A percentile compares a stretch with the other conserved stretches of the same genome.
Conservation (phyloP, 1,284 basidiomycete species). For the Neonothopanus nambi region DNA sequence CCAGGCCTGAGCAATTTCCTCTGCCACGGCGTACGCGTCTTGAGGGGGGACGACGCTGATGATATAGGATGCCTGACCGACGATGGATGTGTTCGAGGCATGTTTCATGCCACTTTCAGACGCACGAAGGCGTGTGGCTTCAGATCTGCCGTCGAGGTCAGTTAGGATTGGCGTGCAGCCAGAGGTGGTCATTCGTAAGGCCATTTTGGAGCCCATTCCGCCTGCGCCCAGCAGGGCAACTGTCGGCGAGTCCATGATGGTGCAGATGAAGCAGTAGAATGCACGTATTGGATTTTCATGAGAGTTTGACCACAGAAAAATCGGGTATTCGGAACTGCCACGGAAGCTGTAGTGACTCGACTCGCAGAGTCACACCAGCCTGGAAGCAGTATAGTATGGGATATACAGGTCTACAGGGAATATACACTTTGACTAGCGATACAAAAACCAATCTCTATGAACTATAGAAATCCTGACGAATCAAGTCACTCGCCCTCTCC, state of each 20-base stretch:
- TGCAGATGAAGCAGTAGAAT: too few species aligned
- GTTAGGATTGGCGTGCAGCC: conserved; percentile 46
- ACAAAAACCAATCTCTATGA: too few species aligned
- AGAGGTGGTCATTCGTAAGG: conserved; percentile 36
- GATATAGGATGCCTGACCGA: conserved; percentile 37
- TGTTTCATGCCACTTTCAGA: conserved; percentile 45
- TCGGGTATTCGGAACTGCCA: too few species aligned
- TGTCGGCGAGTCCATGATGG: neutral
- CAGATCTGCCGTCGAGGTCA: conserved; percentile 45
- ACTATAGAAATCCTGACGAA: conserved; percentile 1
- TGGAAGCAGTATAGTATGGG: too few species aligned
- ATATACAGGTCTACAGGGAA: too few species aligned
- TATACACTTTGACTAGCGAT: too few species aligned
- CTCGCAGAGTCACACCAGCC: too few species aligned
- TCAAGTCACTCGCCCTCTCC: conserved; percentile 3
- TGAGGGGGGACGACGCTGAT: conserved; percentile 51
- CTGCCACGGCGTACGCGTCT: conserved; percentile 43
- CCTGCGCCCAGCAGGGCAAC: conserved; percentile 40
- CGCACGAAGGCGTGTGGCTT: conserved; percentile 40
- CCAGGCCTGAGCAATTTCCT: conserved; percentile 17
- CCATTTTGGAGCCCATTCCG: conserved; percentile 40
- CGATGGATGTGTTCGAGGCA: conserved; percentile 39
- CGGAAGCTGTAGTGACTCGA: too few species aligned
- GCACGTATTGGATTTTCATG: too few species aligned
- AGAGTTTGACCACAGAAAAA: too few species aligned